Percentiles rank a stretch among this genome's conserved stretches.
These are phyloP conservation scores for Mycena belliarum DNA, from an alignment of 768 basidiomycete genomes.

Conservation along the genomic window DNA sequence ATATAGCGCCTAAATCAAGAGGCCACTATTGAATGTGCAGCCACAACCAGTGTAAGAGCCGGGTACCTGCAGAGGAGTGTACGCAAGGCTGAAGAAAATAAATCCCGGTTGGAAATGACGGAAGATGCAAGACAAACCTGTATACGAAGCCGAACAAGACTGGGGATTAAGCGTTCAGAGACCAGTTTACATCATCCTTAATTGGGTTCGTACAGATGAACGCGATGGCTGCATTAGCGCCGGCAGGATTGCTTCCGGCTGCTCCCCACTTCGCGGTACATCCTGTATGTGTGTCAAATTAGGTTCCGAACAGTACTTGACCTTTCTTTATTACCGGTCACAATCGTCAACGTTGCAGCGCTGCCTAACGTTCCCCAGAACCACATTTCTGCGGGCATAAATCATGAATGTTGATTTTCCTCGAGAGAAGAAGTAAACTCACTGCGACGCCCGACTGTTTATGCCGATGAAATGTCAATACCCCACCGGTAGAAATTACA, in stretches of 20 bases:
- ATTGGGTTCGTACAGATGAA: conserved; percentile 24
- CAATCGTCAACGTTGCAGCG: conserved; percentile 22
- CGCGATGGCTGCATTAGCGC: conserved; percentile 28
- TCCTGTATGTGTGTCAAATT: conserved; percentile 7
- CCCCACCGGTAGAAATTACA: background rate
- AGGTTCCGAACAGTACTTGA: no score
- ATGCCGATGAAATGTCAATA: background rate
- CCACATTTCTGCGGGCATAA: conserved; percentile 26
- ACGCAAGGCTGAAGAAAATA: conserved; percentile 31
- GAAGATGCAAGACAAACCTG: conserved; percentile 21
- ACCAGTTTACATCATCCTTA: background rate
- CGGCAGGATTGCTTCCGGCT: conserved; percentile 17
- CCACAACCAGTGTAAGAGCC: background rate
- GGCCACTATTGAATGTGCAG: background rate
- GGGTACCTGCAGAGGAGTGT: conserved; percentile 38
- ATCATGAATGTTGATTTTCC: background rate
- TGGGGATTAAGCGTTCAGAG: conserved; percentile 19
- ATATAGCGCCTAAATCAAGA: conserved; percentile 40
- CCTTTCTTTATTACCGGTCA: conserved; percentile 21
- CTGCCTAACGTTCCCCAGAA: conserved; percentile 28
- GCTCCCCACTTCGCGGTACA: conserved; percentile 27
- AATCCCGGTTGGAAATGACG: background rate
- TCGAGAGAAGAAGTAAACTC: background rate
- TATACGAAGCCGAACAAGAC: conserved; percentile 43
- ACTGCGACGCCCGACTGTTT: conserved; percentile 26